Percentiles rank a stretch among this genome's conserved stretches.
Conservation (phyloP, 2,329 filamentous ascomycete genomes). For the Rutstroemia sp. region DNA sequence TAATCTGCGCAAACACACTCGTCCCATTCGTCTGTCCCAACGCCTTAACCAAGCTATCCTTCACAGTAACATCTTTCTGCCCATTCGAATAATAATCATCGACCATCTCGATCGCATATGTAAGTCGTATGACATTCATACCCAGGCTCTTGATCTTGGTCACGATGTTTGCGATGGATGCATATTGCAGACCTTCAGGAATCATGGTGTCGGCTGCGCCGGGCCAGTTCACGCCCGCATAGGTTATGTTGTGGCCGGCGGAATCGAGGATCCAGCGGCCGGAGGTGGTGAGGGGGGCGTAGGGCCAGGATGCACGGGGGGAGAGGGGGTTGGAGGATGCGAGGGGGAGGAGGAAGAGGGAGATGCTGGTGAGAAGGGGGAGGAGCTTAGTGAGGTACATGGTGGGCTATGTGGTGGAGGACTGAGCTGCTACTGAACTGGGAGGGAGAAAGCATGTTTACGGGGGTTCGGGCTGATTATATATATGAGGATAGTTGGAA, state of each 20-base stretch:
- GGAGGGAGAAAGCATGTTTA: too few relatives aligned
- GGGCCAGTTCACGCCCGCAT: conserved; percentile 55
- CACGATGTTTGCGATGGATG: conserved; percentile 47
- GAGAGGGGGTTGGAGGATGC: background rate
- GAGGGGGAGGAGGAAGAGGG: background rate
- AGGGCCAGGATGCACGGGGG: conserved; percentile 1
- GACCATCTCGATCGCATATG: conserved; percentile 57
- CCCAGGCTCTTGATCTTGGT: conserved; percentile 47
- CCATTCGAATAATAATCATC: conserved; percentile 46
- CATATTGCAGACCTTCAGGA: conserved; percentile 56
- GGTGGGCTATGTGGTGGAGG: background rate
- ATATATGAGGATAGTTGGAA: background rate
- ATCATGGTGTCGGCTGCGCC: conserved; percentile 56
- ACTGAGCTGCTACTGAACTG: background rate
- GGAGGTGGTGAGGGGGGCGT: conserved; percentile 1
- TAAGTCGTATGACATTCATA: conserved; percentile 56
- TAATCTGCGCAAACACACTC: conserved; percentile 41
- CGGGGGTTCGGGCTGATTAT: background rate
- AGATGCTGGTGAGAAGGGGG: background rate
- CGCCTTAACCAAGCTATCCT: conserved; percentile 34
- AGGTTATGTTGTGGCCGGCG: conserved; percentile 36
- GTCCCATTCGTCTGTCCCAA: conserved; percentile 47
- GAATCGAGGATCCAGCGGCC: conserved; percentile 18
- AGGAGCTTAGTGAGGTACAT: conserved; percentile 3
- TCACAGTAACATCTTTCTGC: background rate